phyloP scores from a whole-genome alignment of 768 basidiomycete genomes.

The Tylopilus subfusipes region DNA sequence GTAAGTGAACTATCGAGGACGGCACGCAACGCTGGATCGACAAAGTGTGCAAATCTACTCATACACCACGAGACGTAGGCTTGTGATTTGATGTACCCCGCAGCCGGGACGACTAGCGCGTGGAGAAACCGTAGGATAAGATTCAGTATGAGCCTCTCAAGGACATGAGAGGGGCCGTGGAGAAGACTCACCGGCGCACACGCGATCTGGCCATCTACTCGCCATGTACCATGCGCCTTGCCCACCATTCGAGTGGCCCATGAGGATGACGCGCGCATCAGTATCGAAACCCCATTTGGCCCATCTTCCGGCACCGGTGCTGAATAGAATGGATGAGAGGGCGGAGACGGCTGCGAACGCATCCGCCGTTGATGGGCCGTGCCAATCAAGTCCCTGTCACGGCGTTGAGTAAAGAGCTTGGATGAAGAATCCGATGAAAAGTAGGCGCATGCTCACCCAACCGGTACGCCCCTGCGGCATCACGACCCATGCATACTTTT shows the following conservation, averaged over 20 bases:
- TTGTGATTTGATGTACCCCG: constrained; percentile 85
- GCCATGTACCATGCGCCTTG: constrained; percentile 85
- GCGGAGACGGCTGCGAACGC: constrained; percentile 63
- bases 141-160: neutral
- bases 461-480: constrained; percentile 80
- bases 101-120: constrained; percentile 64
- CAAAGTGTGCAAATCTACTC: constrained; percentile 72
- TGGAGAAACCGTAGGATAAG: neutral
- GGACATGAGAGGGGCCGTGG: neutral
- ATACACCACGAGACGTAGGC: constrained; percentile 73
- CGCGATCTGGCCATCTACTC: constrained; percentile 71
- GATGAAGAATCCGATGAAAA: neutral
- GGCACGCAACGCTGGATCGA: constrained; percentile 69
- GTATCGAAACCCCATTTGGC: constrained; percentile 37
- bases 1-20: constrained; percentile 73
- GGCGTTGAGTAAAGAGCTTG: neutral
- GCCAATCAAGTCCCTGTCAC: constrained; percentile 85
- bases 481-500: constrained; percentile 67
- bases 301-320: constrained; percentile 33
- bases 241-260: constrained; percentile 93
- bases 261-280: constrained; percentile 51
- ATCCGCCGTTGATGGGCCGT: constrained; percentile 74
- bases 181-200: constrained; percentile 51
- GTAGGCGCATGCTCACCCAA: constrained; percentile 53
- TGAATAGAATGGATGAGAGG: constrained; percentile 44